phyloP scores from a whole-genome alignment of 1,139 yeast species.

The Debaryomyces nepalensis region DNA sequence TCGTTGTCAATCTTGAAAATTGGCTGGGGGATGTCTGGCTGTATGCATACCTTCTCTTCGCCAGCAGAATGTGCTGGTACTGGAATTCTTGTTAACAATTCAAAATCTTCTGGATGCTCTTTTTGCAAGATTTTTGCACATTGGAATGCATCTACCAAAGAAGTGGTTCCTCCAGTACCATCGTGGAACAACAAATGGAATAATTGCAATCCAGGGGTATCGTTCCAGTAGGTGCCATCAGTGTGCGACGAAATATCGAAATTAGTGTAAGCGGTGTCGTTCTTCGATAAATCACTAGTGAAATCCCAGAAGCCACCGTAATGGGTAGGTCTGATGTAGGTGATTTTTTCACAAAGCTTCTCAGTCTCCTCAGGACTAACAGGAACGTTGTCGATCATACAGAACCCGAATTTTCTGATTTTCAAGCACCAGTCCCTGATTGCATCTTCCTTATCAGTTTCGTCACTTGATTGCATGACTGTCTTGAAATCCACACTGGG shows the following conservation, averaged over 20 bases:
- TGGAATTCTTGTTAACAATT: conserved; percentile 54
- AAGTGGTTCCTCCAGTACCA: conserved; percentile 76
- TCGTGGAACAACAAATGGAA: conserved; percentile 70
- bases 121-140: conserved; percentile 58
- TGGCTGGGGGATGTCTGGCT: conserved; percentile 65
- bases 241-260: conserved; percentile 71
- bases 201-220: conserved; percentile 75
- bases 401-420: conserved; percentile 65
- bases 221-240: conserved; percentile 81
- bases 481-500: conserved; percentile 58
- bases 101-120: conserved; percentile 58
- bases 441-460: conserved; percentile 44
- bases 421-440: conserved; percentile 64
- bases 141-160: conserved; percentile 70
- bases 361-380: conserved; percentile 65
- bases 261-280: conserved; percentile 78
- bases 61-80: conserved; percentile 83
- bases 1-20: conserved; percentile 59
- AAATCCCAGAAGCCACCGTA: conserved; percentile 87
- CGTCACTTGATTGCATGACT: conserved; percentile 45
- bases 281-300: conserved; percentile 70
- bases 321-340: conserved; percentile 73
- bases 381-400: conserved; percentile 68
- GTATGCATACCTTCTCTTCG: conserved; percentile 68
- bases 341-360: conserved; percentile 59